A percentile compares a stretch with the other conserved stretches of the same genome.
Conservation (phyloP, 164 flowering plant genomes). For the Chloranthus sessilifolius region DNA sequence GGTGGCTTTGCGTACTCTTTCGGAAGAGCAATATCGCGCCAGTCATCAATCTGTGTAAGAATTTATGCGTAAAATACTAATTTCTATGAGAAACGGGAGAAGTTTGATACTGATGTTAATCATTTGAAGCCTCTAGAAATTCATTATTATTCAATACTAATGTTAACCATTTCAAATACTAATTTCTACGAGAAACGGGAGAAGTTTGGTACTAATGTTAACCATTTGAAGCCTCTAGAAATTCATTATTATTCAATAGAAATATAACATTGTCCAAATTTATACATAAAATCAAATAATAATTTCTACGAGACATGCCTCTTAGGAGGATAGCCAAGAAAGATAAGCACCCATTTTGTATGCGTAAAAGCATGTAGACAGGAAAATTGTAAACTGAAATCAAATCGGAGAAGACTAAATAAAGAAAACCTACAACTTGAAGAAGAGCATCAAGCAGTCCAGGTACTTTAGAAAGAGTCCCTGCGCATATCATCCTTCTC, state of each 20-base stretch:
- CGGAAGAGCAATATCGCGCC: conserved; percentile 94
- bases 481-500: conserved; percentile 91
- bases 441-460: conserved; percentile 96
- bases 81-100: no score
- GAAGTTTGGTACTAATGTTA: no score
- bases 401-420: neutral
- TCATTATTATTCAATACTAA: no score
- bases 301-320: conserved; percentile 1
- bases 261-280: no score
- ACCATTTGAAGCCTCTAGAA: no score
- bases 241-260: no score
- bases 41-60: conserved; percentile 75
- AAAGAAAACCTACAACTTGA: conserved; percentile 70
- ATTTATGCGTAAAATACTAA: no score
- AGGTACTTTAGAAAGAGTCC: conserved; percentile 92
- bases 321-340: neutral
- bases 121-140: no score
- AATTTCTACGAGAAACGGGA: no score
- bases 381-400: neutral
- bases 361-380: neutral
- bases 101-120: no score
- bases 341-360: neutral
- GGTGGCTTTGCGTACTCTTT: conserved; percentile 49
- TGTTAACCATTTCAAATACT: no score
- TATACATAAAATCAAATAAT: no score